Evolutionary conservation across 106 monocot genomes (phyloP), one percentile per base, ranked within the genome.

Genomic region (Posidonia australis): DNA sequence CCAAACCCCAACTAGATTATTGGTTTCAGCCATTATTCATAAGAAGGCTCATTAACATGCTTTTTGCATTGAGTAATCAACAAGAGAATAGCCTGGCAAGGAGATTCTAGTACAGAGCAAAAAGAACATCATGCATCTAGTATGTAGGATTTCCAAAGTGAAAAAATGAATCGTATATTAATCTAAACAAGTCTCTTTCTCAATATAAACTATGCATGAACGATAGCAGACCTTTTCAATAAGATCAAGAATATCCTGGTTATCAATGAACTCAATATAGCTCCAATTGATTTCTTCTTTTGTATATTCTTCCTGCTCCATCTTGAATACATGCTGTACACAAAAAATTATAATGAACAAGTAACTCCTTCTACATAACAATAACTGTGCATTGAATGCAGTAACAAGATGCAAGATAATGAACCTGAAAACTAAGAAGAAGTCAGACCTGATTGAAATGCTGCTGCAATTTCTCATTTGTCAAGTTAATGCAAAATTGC

Each of bases 401-500:
- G 14, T 49, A 20, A 57, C 29, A 36, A 54, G 27, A 48, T 20
- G n/a, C 9, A 1, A 53, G n/a, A 30, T 52, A 0, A 24, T 5
- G 24, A 36, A 36, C 5, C 7, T 36, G 36, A 36, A 36, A 55
- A 55, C 10, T 5, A 55, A 22, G n/a, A 32, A 16, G 25, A 58
- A 3, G 28, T 64, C 46, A 46, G 21, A 77, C 83, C 83, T 83
- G 81, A 71, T 85, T 85, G 47, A 85, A 85, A 63, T 85, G 84
- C 64, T 85, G 84, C 20, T 85, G 84, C 44, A 85, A 59, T 59
- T 85, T 85, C 59, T 85, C 84, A 64, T 85, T 85, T 31, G 84
- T 81, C 67, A 85, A 63, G 63, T 85, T 85, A 49, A 85, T 85
- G 32, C 84, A 85, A 46, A 85, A 85, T 65, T 85, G 84, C 65